Evolutionary conservation across 371 early-diverging fungal genomes (phyloP), one percentile per base, ranked within the genome.

Genomic region (Basidiobolus heterosporus): DNA sequence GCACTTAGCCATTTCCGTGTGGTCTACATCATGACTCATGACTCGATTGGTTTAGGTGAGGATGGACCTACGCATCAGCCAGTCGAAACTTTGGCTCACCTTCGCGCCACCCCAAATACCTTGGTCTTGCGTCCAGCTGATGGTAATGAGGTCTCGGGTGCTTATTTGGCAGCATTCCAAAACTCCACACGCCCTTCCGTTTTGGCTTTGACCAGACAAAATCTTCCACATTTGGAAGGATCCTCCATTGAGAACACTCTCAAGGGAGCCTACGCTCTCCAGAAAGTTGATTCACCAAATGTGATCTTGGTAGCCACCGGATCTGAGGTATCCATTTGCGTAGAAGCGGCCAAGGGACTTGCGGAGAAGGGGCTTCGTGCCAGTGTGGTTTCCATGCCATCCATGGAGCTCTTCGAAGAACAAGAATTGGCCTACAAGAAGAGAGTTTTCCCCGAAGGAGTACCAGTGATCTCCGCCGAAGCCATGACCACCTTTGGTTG

Each of bases 11-110:
- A 84, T 36, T 74, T 83, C 48, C 91, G 86, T 36, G 86, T 91
- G 41, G 58, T 96, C 52, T 94, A 93, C 73, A 81, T 99, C 60
- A 87, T 94, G 87, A 98, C 99, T 45, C 99, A 99, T 77, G 99
- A 99, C 72, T 96, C 97, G 20, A 94, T 99, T 55, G 97, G 95
- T 56, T 74, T 95, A 23, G 81, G 81, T 59, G 98, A 98, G 67
- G 99, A 99, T 64, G 99, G 99, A 3, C 98, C 98, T 22, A 98
- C 98, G 39, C 99, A 99, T 70, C 98, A 98, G 66, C 99, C 99
- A 5, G 84, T 98, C 45, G 99, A 99, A 66, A 91, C 91, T n/a
- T 59, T 98, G 55, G 78, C 97, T 37, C 67, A 80, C 58, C 69
- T 93, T 20, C 84, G 99, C 46, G 98, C 98, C 11, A 82, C 89